These are phyloP conservation scores for Nothophaeocryptopus gaeumannii DNA, from an alignment of 2,329 filamentous ascomycete genomes.

Conservation along the genomic window DNA sequence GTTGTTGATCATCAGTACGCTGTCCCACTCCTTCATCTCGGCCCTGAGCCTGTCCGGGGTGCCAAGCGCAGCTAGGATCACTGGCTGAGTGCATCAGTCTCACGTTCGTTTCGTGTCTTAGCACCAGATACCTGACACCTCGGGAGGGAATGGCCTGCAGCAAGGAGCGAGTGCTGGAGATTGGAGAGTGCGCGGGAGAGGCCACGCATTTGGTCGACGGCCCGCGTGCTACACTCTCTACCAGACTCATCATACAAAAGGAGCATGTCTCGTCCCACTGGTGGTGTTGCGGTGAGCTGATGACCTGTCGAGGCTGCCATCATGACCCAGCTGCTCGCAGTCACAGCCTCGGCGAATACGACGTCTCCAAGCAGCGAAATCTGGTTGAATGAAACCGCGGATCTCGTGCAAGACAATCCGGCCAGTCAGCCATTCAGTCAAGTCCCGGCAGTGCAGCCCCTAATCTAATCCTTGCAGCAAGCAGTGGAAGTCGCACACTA, in stretches of 20 bases:
- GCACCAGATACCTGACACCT: constrained; percentile 9
- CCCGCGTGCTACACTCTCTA: too few relatives aligned
- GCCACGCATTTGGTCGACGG: too few relatives aligned
- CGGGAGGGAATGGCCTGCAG: constrained; percentile 7
- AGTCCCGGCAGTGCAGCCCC: too few relatives aligned
- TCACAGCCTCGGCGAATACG: too few relatives aligned
- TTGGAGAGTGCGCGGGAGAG: too few relatives aligned
- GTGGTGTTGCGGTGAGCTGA: constrained; percentile 7
- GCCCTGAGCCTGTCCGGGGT: background rate
- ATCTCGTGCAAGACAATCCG: too few relatives aligned
- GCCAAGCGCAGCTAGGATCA: constrained; percentile 5
- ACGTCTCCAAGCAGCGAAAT: too few relatives aligned
- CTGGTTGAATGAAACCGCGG: too few relatives aligned
- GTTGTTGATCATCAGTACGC: background rate
- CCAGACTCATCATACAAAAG: background rate
- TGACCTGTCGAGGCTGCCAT: background rate
- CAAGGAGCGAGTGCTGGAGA: constrained; percentile 4
- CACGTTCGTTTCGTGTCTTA: constrained; percentile 15
- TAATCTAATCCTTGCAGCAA: too few relatives aligned
- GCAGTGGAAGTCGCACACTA: too few relatives aligned
- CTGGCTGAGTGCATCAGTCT: constrained; percentile 14
- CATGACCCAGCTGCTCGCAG: too few relatives aligned
- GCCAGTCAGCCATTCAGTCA: too few relatives aligned
- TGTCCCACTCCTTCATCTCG: constrained; percentile 1
- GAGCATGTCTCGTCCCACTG: constrained; percentile 2